phyloP scores from a whole-genome alignment of 2,329 filamentous ascomycete genomes.

The Scortechinia acanthostroma region DNA sequence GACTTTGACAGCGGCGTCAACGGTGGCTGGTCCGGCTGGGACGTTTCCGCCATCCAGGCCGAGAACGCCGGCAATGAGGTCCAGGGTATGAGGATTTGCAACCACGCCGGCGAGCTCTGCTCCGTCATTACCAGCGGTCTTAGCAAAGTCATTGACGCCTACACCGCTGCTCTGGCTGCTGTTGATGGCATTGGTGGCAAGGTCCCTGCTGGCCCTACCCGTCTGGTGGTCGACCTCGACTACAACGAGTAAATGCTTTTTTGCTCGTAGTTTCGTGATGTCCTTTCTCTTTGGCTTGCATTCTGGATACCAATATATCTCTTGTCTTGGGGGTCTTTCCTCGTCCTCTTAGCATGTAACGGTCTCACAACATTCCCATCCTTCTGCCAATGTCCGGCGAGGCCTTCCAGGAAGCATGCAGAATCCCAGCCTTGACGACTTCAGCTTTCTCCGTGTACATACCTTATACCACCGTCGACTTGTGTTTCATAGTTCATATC shows the following conservation, averaged over 20 bases:
- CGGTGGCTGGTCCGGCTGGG: constrained; percentile 38
- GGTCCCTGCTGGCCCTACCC: constrained; percentile 4
- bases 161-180: constrained; percentile 23
- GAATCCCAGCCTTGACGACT: no score
- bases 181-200: constrained; percentile 31
- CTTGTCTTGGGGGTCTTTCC: not conserved
- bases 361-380: no score
- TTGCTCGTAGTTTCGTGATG: no score
- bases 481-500: no score
- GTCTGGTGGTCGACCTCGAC: not conserved
- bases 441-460: no score
- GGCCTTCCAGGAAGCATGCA: no score
- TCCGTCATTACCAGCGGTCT: constrained; percentile 7
- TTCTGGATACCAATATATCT: not conserved
- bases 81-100: constrained; percentile 24
- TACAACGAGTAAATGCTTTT: not conserved
- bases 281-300: not conserved
- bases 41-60: constrained; percentile 39
- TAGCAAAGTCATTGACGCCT: constrained; percentile 23
- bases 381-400: not conserved
- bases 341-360: no score
- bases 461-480: no score
- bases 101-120: constrained; percentile 15
- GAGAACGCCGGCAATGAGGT: constrained; percentile 17
- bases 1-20: constrained; percentile 37